A percentile compares a stretch with the other conserved stretches of the same genome.
Conservation (phyloP, 23 red algal genomes). For the Gracilariopsis chorda region DNA sequence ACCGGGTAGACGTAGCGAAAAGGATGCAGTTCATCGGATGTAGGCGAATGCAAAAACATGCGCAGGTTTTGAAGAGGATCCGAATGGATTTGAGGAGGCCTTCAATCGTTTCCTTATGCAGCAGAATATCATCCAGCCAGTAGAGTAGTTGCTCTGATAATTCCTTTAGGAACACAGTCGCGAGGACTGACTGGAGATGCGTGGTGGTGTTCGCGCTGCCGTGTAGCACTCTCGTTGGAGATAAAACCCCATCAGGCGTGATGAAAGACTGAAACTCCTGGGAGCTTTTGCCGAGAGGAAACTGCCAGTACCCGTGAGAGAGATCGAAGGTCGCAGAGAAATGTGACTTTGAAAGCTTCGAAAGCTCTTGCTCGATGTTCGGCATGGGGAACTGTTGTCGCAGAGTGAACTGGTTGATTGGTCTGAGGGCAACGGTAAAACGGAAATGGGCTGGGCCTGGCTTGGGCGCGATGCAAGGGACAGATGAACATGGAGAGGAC, state of each 20-base stretch:
- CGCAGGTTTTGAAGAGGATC: neutral
- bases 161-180: neutral
- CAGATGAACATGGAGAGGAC: neutral
- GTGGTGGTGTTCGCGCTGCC: neutral
- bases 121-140: slow-evolving; percentile 16
- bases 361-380: neutral
- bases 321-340: neutral
- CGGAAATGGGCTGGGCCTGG: neutral
- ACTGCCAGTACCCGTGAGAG: neutral
- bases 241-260: neutral
- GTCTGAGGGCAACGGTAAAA: slow-evolving; percentile 6
- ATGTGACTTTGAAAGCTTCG: neutral
- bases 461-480: neutral
- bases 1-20: neutral
- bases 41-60: neutral
- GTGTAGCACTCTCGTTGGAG: slow-evolving; percentile 2
- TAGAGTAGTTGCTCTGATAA: neutral
- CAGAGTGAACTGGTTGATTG: neutral
- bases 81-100: neutral
- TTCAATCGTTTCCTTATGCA: neutral
- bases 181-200: neutral
- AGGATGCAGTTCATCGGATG: slow-evolving; percentile 12
- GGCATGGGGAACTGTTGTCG: neutral
- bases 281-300: neutral
- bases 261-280: neutral